Conservation (phyloP, 139 green algal species). For the Picochlorum sp. region DNA sequence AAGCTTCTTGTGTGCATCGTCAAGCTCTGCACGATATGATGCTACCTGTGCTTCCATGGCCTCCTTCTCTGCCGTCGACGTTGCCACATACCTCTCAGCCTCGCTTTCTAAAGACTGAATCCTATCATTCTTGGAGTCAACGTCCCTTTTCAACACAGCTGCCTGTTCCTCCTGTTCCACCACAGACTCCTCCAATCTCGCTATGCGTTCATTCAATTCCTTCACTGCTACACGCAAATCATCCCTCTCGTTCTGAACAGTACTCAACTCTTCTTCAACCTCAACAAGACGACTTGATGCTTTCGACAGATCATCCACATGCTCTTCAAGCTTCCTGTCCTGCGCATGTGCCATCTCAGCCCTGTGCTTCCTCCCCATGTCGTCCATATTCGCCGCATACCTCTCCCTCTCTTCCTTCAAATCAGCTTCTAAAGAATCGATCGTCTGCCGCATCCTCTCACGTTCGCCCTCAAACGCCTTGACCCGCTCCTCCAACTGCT, state of each 20-base stretch:
- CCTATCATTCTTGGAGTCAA: background rate
- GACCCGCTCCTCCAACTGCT: conserved; percentile 4
- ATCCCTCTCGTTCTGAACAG: background rate
- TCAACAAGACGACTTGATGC: too few relatives aligned
- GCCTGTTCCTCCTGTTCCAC: background rate
- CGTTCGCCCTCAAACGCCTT: background rate
- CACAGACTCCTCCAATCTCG: background rate
- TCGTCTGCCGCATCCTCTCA: background rate
- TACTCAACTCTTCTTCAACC: background rate
- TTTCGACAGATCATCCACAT: too few relatives aligned
- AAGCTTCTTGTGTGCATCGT: too few relatives aligned
- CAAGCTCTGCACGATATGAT: too few relatives aligned
- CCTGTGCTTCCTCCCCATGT: too few relatives aligned
- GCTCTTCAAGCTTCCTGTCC: too few relatives aligned
- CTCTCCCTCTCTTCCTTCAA: conserved; percentile 1
- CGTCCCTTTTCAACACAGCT: background rate
- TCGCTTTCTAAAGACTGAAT: background rate
- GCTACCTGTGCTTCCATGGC: background rate
- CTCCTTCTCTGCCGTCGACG: background rate
- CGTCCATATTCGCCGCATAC: too few relatives aligned
- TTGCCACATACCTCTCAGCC: background rate
- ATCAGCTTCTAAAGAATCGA: background rate
- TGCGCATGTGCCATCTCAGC: too few relatives aligned
- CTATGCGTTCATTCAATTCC: background rate
- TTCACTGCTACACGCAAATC: background rate